Conservation (phyloP, 495 filamentous ascomycete genomes). For the Cairneyella variabilis region DNA sequence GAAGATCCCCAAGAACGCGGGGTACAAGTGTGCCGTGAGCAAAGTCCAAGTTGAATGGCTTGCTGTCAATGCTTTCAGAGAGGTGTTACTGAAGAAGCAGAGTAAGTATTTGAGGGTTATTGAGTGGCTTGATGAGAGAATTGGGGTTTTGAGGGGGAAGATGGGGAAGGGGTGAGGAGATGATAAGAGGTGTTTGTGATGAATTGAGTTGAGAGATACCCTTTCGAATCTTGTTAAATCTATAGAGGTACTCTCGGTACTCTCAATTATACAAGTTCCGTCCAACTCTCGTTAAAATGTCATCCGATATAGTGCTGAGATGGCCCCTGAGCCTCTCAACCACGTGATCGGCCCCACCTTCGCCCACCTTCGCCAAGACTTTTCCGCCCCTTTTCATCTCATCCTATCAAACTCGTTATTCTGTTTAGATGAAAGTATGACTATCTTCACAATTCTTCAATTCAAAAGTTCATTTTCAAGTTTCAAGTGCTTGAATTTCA, state of each 20-base stretch:
- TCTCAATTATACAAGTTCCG: background rate
- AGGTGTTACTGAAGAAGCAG: slow-evolving; percentile 65
- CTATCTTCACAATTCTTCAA: no score
- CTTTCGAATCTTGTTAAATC: background rate
- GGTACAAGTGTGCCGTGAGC: slow-evolving; percentile 56
- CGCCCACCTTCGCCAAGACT: no score
- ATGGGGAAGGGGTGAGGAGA: background rate
- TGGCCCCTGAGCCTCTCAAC: no score
- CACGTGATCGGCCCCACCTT: no score
- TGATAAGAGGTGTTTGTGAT: background rate
- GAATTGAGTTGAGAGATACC: background rate
- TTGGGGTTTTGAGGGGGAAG: slow-evolving; percentile 26
- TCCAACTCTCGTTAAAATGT: no score
- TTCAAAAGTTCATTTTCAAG: no score
- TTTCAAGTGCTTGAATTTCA: no score
- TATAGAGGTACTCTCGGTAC: background rate
- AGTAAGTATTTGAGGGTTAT: slow-evolving; percentile 57
- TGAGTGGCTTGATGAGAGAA: slow-evolving; percentile 55
- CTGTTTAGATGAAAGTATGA: no score
- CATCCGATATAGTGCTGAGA: no score
- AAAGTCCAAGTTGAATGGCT: slow-evolving; percentile 67
- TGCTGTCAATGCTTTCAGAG: slow-evolving; percentile 59
- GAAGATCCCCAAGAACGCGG: slow-evolving; percentile 42
- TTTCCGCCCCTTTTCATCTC: no score
- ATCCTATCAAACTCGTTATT: no score